phyloP scores from a whole-genome alignment of 768 basidiomycete species.

The Termitomyces sp. region DNA sequence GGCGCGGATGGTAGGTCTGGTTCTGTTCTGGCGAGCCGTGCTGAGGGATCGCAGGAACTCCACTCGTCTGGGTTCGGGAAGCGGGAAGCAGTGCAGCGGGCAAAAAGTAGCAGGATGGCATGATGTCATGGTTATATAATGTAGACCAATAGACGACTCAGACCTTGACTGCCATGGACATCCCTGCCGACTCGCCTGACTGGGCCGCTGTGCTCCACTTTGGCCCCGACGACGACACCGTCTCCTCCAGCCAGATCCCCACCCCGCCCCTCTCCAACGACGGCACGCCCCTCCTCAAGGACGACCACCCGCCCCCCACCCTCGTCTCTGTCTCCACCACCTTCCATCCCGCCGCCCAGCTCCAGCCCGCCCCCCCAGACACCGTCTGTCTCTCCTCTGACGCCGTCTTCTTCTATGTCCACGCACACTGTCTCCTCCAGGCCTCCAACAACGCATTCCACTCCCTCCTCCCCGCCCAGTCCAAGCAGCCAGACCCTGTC shows the following conservation, averaged over 20 bases:
- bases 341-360: constrained; percentile 68
- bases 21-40: not conserved
- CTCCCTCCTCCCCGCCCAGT: constrained; percentile 39
- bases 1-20: constrained; percentile 80
- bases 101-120: constrained; percentile 42
- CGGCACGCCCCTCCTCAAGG: constrained; percentile 8
- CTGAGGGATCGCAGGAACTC: constrained; percentile 53
- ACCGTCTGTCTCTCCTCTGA: constrained; percentile 66
- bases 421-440: constrained; percentile 50
- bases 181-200: constrained; percentile 33
- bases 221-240: constrained; percentile 42
- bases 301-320: constrained; percentile 36
- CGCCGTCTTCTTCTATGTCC: constrained; percentile 81
- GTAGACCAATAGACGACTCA: not conserved
- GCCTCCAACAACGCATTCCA: constrained; percentile 65
- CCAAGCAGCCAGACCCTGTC: constrained; percentile 45
- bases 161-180: constrained; percentile 28
- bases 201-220: constrained; percentile 30
- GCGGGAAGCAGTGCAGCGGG: constrained; percentile 76
- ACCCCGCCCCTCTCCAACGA: constrained; percentile 54
- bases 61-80: constrained; percentile 88
- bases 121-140: constrained; percentile 15
- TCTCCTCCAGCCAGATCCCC: constrained; percentile 44
- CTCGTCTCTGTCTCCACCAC: constrained; percentile 79
- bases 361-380: constrained; percentile 53